A percentile compares a stretch with the other conserved stretches of the same genome.
Evolutionary conservation across 2,329 filamentous ascomycete species (phyloP).

Genomic region (Cladosporium sp.): DNA sequence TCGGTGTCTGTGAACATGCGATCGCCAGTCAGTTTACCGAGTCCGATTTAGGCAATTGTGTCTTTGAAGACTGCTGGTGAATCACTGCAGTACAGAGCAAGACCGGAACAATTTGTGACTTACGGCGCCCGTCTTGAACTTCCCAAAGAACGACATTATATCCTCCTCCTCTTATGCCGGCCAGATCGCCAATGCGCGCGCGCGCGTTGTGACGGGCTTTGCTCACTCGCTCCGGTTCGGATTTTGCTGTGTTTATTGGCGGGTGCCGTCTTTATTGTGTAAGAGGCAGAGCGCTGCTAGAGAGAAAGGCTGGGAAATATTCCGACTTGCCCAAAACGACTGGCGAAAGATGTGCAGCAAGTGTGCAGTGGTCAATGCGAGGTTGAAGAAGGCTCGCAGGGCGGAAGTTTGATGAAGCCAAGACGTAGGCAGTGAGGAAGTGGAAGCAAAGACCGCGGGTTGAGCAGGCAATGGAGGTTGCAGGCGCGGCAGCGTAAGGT

Average conservation of each 20-base stretch:
- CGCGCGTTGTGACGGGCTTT: conserved; percentile 15
- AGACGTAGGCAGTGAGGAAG: conserved; percentile 11
- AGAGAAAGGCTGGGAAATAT: not conserved
- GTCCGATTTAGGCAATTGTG: conserved; percentile 22
- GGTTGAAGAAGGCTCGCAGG: conserved; percentile 3
- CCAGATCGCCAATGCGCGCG: conserved; percentile 17
- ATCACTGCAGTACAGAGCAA: conserved; percentile 7
- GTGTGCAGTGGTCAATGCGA: conserved; percentile 3
- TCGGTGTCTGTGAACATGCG: conserved; percentile 46
- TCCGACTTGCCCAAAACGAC: not conserved
- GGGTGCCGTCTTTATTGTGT: not conserved
- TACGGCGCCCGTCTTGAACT: conserved; percentile 52
- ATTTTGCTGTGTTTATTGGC: not conserved
- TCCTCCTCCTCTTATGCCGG: conserved; percentile 6
- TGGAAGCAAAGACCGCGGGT: not conserved
- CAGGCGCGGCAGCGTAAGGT: conserved; percentile 12
- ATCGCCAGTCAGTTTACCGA: conserved; percentile 22
- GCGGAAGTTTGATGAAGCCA: conserved; percentile 1
- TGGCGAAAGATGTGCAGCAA: not conserved
- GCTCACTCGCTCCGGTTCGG: not conserved
- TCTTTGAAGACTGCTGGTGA: not conserved
- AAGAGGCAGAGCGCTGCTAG: not conserved
- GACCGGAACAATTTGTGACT: conserved; percentile 28
- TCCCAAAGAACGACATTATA: conserved; percentile 55
- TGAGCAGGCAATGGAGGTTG: not conserved